Conservation (phyloP, 176 grass and related monocot genomes). For the Oryza brachyantha region DNA sequence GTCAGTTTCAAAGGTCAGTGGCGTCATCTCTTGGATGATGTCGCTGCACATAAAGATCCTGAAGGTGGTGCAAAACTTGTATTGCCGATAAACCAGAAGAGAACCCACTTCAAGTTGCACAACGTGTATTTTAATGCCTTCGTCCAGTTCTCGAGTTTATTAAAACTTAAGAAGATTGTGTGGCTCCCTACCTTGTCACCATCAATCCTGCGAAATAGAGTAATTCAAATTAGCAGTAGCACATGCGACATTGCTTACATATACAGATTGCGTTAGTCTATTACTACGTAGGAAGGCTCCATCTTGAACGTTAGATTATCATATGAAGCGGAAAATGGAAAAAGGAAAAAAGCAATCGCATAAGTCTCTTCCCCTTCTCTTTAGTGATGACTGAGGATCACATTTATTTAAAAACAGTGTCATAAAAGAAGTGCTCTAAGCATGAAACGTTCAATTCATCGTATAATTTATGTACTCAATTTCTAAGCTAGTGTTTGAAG, state of each 20-base stretch:
- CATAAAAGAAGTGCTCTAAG: background rate
- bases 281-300: background rate
- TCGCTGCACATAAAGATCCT: conserved; percentile 9
- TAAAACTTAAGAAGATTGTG: conserved; percentile 91
- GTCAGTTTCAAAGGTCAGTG: background rate
- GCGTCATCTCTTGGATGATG: conserved; percentile 23
- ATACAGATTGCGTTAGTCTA: background rate
- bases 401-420: background rate
- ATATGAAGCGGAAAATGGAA: background rate
- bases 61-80: conserved; percentile 67
- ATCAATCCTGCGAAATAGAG: conserved; percentile 69
- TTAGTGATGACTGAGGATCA: background rate
- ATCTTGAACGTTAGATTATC: background rate
- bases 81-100: conserved; percentile 93
- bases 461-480: too few relatives aligned
- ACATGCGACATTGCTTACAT: background rate
- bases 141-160: conserved; percentile 89
- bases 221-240: conserved; percentile 4
- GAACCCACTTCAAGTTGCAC: conserved; percentile 95
- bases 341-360: background rate
- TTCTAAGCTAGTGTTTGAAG: too few relatives aligned
- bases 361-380: background rate
- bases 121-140: conserved; percentile 91
- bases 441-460: conserved; percentile 18
- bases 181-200: conserved; percentile 93